A percentile compares a stretch with the other conserved stretches of the same genome.
These are phyloP conservation scores for Podospora pseudopauciseta DNA, from an alignment of 495 filamentous ascomycete genomes.

Conservation along the genomic window DNA sequence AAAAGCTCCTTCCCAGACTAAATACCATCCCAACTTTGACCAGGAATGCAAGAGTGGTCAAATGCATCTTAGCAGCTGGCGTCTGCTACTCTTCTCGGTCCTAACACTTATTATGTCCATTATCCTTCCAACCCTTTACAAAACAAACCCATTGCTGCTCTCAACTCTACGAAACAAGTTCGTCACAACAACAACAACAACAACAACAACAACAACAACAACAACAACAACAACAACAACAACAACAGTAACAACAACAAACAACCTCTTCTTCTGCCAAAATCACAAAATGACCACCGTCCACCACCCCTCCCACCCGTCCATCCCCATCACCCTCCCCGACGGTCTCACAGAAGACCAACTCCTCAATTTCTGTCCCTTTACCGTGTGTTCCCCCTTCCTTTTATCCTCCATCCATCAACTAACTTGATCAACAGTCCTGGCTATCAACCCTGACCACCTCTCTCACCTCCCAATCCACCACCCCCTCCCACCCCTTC, in stretches of 20 bases:
- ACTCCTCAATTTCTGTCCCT: conserved; percentile 67
- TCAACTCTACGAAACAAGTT: background rate
- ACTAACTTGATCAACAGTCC: conserved; percentile 27
- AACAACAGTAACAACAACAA: too few relatives aligned
- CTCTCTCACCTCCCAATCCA: conserved; percentile 52
- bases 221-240: too few relatives aligned
- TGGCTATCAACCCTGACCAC: conserved; percentile 68
- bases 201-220: too few relatives aligned
- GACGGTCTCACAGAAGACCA: conserved; percentile 57
- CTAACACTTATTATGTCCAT: background rate
- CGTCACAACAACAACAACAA: too few relatives aligned
- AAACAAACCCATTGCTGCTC: background rate
- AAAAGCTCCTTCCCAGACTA: background rate
- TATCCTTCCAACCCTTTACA: background rate
- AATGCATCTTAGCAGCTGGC: background rate
- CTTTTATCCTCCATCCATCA: background rate
- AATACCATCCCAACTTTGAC: background rate
- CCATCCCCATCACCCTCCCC: conserved; percentile 54
- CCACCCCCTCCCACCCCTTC: conserved; percentile 61
- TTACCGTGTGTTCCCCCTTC: conserved; percentile 43
- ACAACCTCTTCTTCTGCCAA: background rate
- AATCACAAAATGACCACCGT: conserved; percentile 36
- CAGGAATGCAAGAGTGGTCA: background rate
- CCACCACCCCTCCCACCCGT: conserved; percentile 38
- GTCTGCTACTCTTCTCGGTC: background rate